A percentile compares a stretch with the other conserved stretches of the same genome.
phyloP scores from a whole-genome alignment of 345 rosid species.

The Mangifera indica region DNA sequence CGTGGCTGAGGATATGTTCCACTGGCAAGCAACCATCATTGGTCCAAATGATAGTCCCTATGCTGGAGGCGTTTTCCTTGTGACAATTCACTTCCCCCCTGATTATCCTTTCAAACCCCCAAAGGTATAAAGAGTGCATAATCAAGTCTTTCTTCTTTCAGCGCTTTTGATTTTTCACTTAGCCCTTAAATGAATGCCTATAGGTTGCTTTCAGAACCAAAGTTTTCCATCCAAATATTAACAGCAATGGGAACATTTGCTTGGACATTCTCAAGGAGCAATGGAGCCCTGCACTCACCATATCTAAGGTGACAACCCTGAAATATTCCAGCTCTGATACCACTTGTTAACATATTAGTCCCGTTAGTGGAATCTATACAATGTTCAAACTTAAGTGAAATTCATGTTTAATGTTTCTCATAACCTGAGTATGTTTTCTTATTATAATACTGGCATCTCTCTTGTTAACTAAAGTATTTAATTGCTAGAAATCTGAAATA shows the following conservation, averaged over 20 bases:
- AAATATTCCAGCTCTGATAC: neutral
- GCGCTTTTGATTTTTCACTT: neutral
- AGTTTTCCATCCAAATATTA: constrained; percentile 68
- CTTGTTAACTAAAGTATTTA: neutral
- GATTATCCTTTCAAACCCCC: constrained; percentile 81
- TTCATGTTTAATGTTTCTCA: no score
- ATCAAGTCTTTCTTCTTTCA: neutral
- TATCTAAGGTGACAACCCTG: constrained; percentile 47
- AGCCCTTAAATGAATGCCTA: constrained; percentile 10
- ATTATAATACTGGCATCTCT: no score
- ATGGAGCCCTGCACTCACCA: constrained; percentile 76
- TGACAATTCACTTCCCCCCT: constrained; percentile 56
- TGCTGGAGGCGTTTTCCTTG: constrained; percentile 67
- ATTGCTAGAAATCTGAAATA: neutral
- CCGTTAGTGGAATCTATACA: no score
- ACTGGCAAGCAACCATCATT: constrained; percentile 74
- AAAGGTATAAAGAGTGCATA: constrained; percentile 35
- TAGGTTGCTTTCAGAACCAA: constrained; percentile 64
- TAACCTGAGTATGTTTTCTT: no score
- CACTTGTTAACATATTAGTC: no score
- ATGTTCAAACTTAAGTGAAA: no score
- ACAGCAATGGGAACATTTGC: constrained; percentile 61
- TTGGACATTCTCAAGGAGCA: constrained; percentile 68
- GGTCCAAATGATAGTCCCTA: constrained; percentile 71
- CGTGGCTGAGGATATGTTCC: constrained; percentile 63